Evolutionary conservation across 805 yeast genomes (phyloP).

Genomic region (Kluyveromyces dobzhanskii): DNA sequence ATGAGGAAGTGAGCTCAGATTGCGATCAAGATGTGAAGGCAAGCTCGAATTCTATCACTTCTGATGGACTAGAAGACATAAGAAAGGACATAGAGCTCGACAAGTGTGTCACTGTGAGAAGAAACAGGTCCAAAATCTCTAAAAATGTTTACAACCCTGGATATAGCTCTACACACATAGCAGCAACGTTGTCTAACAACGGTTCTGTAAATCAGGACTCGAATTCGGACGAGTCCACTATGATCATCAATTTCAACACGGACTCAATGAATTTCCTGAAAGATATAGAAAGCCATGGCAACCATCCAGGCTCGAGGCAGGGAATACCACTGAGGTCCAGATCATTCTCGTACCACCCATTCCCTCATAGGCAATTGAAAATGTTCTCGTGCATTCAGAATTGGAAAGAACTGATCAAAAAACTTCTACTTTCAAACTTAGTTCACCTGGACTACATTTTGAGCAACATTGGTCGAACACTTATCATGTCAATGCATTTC

Average conservation of each 20-base stretch:
- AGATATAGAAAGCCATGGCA: slow-evolving; percentile 6
- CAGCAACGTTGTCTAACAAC: background rate
- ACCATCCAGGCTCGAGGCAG: background rate
- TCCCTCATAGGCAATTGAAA: slow-evolving; percentile 3
- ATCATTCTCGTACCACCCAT: background rate
- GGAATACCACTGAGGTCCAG: background rate
- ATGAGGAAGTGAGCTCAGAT: slow-evolving; percentile 17
- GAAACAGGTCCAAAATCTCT: slow-evolving; percentile 28
- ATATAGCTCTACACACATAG: background rate
- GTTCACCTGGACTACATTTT: slow-evolving; percentile 15
- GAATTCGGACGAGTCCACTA: slow-evolving; percentile 4
- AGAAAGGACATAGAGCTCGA: slow-evolving; percentile 29
- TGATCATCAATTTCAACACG: slow-evolving; percentile 10
- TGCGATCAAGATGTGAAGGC: slow-evolving; percentile 2
- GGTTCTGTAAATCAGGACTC: slow-evolving; percentile 2
- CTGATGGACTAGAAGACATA: slow-evolving; percentile 13
- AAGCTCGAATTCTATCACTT: background rate
- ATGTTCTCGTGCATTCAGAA: slow-evolving; percentile 9
- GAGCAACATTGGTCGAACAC: slow-evolving; percentile 27
- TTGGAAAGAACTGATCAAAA: slow-evolving; percentile 8
- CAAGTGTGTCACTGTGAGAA: slow-evolving; percentile 31
- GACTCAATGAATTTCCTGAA: slow-evolving; percentile 10
- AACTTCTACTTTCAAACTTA: slow-evolving; percentile 9
- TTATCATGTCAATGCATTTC: slow-evolving; percentile 33
- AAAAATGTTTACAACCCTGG: slow-evolving; percentile 21